A percentile compares a stretch with the other conserved stretches of the same genome.
Conservation (phyloP, 305 asterid species). For the Solanum hybrid region DNA sequence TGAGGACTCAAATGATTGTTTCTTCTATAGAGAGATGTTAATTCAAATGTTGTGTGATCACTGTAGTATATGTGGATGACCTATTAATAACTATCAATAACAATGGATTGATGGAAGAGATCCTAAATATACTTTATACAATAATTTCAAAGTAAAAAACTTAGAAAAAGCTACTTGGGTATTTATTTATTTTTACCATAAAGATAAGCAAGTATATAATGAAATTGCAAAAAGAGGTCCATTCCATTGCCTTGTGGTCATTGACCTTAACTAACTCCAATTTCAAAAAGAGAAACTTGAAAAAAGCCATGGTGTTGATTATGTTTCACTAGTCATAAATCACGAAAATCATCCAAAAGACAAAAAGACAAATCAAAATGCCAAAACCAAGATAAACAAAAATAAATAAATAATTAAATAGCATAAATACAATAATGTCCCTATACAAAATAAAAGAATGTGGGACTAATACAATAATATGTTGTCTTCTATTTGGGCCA, state of each 20-base stretch:
- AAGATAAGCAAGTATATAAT: not conserved
- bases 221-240: not conserved
- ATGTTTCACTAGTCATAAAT: not conserved
- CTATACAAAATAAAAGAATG: not conserved
- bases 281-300: not conserved
- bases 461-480: not conserved
- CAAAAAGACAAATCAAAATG: not conserved
- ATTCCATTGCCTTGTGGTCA: not conserved
- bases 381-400: not conserved
- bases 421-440: not conserved
- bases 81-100: not conserved
- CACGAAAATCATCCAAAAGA: not conserved
- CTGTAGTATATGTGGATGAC: not conserved
- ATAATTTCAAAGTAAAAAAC: not conserved
- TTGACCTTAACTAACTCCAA: not conserved
- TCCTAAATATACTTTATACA: not conserved
- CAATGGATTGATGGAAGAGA: not conserved
- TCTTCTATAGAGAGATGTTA: no score
- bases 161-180: not conserved
- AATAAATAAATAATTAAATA: not conserved
- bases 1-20: not conserved
- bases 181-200: not conserved
- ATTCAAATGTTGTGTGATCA: not conserved
- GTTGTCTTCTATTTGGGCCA: not conserved
- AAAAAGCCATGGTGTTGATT: slow-evolving; percentile 6